Percentiles rank a stretch among this genome's conserved stretches.
These are phyloP conservation scores for Fraxinus platypoda DNA, from an alignment of 305 asterid genomes.

Conservation along the genomic window DNA sequence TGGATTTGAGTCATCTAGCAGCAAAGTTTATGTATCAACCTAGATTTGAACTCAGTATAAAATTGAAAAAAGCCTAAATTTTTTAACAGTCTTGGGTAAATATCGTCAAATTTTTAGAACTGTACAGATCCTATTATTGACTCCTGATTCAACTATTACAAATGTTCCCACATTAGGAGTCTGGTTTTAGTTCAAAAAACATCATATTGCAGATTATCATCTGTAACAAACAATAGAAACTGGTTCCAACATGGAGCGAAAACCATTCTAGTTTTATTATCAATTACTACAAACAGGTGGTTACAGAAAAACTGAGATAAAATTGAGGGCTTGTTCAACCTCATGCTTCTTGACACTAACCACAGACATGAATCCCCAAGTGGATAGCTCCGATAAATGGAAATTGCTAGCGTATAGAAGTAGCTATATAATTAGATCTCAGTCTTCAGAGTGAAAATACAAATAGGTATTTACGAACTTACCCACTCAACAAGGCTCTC, in stretches of 20 bases:
- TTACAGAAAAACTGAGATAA: not conserved
- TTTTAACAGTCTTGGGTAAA: not conserved
- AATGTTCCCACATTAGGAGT: not conserved
- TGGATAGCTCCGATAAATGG: not conserved
- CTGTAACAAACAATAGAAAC: not conserved
- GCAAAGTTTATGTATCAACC: not conserved
- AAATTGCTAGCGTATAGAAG: not conserved
- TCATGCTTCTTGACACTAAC: slow-evolving; percentile 13
- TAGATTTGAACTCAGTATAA: not conserved
- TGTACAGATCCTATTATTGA: not conserved
- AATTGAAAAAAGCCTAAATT: not conserved
- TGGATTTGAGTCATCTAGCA: not conserved
- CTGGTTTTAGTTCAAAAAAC: not conserved
- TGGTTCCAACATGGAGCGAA: not conserved
- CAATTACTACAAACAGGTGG: slow-evolving; percentile 12
- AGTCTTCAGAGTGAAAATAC: not conserved
- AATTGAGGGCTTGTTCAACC: not conserved
- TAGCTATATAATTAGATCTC: slow-evolving; percentile 5
- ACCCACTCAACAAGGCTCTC: slow-evolving; percentile 98
- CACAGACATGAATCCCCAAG: slow-evolving; percentile 12
- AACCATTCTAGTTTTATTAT: not conserved
- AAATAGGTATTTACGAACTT: slow-evolving; percentile 25
- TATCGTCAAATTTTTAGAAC: not conserved
- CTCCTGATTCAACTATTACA: not conserved
- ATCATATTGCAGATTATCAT: not conserved